phyloP scores from a whole-genome alignment of 805 yeast species.

The Candida ortonii region DNA sequence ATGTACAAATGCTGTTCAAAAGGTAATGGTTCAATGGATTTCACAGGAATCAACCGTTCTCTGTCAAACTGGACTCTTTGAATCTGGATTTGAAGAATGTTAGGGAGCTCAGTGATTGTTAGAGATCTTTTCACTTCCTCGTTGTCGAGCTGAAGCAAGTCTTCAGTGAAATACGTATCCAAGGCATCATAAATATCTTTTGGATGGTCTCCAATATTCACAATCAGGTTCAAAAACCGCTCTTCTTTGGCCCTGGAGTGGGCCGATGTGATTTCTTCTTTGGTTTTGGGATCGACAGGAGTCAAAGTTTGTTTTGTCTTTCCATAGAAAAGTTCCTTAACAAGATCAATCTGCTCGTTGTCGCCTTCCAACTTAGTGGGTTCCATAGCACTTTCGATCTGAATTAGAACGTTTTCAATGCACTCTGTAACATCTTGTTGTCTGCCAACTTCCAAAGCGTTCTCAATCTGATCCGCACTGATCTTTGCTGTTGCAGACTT shows the following conservation, averaged over 20 bases:
- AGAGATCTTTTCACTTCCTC: conserved; percentile 74
- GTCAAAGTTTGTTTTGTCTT: conserved; percentile 73
- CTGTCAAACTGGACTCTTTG: conserved; percentile 92
- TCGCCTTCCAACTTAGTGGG: conserved; percentile 66
- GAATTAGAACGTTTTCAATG: conserved; percentile 88
- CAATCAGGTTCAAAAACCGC: conserved; percentile 75
- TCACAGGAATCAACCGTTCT: conserved; percentile 67
- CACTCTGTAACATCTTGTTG: conserved; percentile 99
- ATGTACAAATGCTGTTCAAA: conserved; percentile 75
- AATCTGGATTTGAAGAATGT: conserved; percentile 84
- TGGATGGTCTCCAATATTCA: conserved; percentile 86
- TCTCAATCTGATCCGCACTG: conserved; percentile 63
- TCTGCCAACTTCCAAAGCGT: conserved; percentile 76
- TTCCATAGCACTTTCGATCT: conserved; percentile 80
- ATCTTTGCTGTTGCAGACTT: conserved; percentile 35
- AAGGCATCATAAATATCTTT: conserved; percentile 86
- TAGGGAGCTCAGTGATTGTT: conserved; percentile 70
- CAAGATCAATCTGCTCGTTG: conserved; percentile 77
- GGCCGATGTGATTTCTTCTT: conserved; percentile 26
- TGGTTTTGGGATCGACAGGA: conserved; percentile 40
- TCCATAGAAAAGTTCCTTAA: conserved; percentile 82
- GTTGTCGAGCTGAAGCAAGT: conserved; percentile 62
- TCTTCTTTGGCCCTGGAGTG: conserved; percentile 56
- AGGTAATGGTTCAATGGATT: conserved; percentile 77
- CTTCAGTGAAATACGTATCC: conserved; percentile 79